phyloP scores from a whole-genome alignment of 768 basidiomycete genomes.

The Podaxis sp. region DNA sequence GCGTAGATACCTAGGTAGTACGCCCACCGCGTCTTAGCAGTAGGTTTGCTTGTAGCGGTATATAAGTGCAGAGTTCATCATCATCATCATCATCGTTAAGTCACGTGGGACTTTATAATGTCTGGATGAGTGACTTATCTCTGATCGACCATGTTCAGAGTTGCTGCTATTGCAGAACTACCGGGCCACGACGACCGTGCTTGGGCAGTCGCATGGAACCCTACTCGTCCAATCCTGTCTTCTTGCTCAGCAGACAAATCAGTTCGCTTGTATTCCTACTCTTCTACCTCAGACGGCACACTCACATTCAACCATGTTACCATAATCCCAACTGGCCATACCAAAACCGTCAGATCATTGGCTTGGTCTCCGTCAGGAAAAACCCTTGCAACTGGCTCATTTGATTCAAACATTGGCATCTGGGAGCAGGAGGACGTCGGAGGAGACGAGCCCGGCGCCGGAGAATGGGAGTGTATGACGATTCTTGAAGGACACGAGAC shows the following conservation, averaged over 20 bases:
- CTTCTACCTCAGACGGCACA: constrained; percentile 16
- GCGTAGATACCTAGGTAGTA: too few relatives aligned
- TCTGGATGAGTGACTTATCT: background rate
- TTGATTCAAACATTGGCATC: constrained; percentile 87
- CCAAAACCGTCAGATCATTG: constrained; percentile 80
- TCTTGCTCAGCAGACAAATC: constrained; percentile 96
- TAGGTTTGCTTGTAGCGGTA: too few relatives aligned
- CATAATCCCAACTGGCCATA: constrained; percentile 79
- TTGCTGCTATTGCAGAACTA: background rate
- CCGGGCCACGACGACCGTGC: constrained; percentile 78
- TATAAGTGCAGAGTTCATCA: too few relatives aligned
- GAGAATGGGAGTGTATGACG: constrained; percentile 86
- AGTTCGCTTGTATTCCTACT: constrained; percentile 79
- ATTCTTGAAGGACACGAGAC: constrained; percentile 93
- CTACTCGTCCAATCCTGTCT: constrained; percentile 72
- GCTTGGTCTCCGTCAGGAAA: constrained; percentile 89
- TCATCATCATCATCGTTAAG: too few relatives aligned
- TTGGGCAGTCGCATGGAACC: constrained; percentile 91
- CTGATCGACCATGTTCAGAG: constrained; percentile 6
- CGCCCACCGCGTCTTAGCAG: too few relatives aligned
- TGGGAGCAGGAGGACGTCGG: constrained; percentile 69
- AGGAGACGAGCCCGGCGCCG: constrained; percentile 25
- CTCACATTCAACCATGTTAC: constrained; percentile 48
- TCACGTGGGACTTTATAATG: background rate
- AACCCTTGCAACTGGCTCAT: constrained; percentile 87